Evolutionary conservation across 441 rosid species (phyloP).

Genomic region (Aquilaria agallochum): DNA sequence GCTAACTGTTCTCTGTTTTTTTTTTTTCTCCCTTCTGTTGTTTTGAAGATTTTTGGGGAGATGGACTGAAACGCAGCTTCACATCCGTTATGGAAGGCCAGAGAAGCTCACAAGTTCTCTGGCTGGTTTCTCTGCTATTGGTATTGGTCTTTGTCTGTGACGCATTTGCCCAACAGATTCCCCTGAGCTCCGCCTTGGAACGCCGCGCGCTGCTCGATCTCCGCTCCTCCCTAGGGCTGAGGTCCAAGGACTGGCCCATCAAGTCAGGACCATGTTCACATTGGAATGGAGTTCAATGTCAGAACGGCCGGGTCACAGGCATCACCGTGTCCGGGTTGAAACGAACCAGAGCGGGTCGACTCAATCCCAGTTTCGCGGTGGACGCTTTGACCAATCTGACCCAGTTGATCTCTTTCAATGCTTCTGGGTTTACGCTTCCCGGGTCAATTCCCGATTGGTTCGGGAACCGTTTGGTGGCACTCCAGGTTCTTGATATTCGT

Average conservation of each 20-base stretch:
- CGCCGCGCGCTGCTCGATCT: conserved; percentile 43
- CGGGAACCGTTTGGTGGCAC: conserved; percentile 31
- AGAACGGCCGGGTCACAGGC: conserved; percentile 34
- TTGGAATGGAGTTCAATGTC: conserved; percentile 52
- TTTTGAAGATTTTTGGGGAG: not conserved
- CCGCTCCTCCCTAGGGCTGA: conserved; percentile 56
- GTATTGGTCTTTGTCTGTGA: conserved; percentile 32
- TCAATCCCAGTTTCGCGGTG: conserved; percentile 41
- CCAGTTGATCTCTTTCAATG: conserved; percentile 43
- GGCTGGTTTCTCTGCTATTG: conserved; percentile 17
- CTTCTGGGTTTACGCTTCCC: conserved; percentile 52
- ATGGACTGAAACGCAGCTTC: conserved; percentile 15
- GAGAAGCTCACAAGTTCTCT: conserved; percentile 10
- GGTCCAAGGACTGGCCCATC: conserved; percentile 54
- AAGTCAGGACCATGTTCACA: conserved; percentile 44
- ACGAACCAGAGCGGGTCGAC: conserved; percentile 45
- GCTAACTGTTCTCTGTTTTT: conserved; percentile 1
- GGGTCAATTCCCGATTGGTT: conserved; percentile 56
- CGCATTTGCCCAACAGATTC: conserved; percentile 24
- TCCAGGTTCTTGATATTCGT: conserved; percentile 53
- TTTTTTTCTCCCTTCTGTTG: not conserved
- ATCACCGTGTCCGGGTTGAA: conserved; percentile 47
- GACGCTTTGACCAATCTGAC: conserved; percentile 49
- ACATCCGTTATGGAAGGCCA: conserved; percentile 25
- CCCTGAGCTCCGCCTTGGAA: conserved; percentile 30